Base-by-base conservation (phyloP, 495 filamentous ascomycete genomes). In the Hyaloscypha finlandica region DNA sequence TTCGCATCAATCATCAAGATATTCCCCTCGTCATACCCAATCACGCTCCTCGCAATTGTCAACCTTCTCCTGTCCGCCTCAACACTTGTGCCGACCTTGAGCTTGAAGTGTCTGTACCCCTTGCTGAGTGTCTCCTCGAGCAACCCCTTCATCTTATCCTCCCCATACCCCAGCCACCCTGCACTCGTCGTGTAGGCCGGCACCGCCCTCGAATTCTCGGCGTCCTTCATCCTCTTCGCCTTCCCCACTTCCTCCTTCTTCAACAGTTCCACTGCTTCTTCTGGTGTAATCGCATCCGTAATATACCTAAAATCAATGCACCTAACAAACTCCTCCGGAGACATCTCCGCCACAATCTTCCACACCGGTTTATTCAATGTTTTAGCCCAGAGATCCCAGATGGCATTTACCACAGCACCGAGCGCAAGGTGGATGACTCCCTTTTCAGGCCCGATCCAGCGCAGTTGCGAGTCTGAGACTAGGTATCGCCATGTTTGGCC, bases 321-420 rank as follows among this genome's bases (percentile, higher is more conserved):
- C 59, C 84, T 76, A 14, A 97, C 92, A 60, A 95, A 86, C 77
- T 97, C 88, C 77, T 95, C 89, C 5, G 92, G 92, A 4, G 83
- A 88, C 90, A 97, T 96, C 57, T 96, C 93, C 0, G 90, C 89
- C 8, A 97, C 89, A 68, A 97, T 89, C 30, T 88, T 84, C 94
- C 94, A 97, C 3, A 97, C 90, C 12, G 94, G 94, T 78, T 96
- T 97, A 42, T 84, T 81, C 19, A 93, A 85, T 12, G 83, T 83
- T 77, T 97, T 97, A 51, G 92, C 92, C 93, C 94, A 96, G 19
- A 97, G 86, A 79, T 97, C 94, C 94, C 94, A 97, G 68, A 96
- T 79, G 0, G 93, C 94, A 75, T 97, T 97, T 63, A 97, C 89
- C 29, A 97, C 89, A 39, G 93, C 92, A 32, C 91, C 93, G 0